A percentile compares a stretch with the other conserved stretches of the same genome.
These are phyloP conservation scores for Macrocybe gigantea DNA, from an alignment of 768 basidiomycete genomes.

Conservation along the genomic window DNA sequence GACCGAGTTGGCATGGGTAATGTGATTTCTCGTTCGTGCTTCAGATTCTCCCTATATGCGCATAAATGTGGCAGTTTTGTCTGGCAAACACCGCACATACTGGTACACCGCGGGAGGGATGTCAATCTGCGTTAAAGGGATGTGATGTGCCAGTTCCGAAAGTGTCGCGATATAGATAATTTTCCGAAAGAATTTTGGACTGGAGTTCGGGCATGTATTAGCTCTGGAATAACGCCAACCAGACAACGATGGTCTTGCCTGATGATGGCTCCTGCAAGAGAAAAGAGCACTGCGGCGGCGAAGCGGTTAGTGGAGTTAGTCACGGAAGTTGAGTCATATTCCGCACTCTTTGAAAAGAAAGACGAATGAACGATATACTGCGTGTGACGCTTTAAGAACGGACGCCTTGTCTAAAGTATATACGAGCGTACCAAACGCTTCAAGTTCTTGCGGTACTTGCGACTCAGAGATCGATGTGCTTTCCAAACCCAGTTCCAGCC, in stretches of 20 bases:
- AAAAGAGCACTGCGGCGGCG: slow-evolving; percentile 67
- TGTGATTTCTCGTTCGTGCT: slow-evolving; percentile 62
- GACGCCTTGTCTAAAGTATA: neutral
- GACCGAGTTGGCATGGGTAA: slow-evolving; percentile 60
- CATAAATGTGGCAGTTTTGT: neutral
- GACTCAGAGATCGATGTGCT: slow-evolving; percentile 72
- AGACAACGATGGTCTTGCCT: slow-evolving; percentile 38
- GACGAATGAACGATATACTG: slow-evolving; percentile 86
- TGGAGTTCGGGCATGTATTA: slow-evolving; percentile 16
- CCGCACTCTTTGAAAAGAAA: slow-evolving; percentile 81
- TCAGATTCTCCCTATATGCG: slow-evolving; percentile 64
- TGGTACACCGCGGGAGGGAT: slow-evolving; percentile 79
- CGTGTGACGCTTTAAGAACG: neutral
- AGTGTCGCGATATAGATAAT: slow-evolving; percentile 71
- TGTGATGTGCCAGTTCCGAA: slow-evolving; percentile 67
- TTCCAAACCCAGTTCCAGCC: slow-evolving; percentile 93
- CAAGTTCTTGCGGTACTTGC: slow-evolving; percentile 85
- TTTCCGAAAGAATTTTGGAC: slow-evolving; percentile 89
- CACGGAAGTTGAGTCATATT: neutral
- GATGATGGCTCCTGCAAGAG: slow-evolving; percentile 81
- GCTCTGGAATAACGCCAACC: slow-evolving; percentile 1
- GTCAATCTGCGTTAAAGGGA: slow-evolving; percentile 85
- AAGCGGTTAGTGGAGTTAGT: slow-evolving; percentile 4
- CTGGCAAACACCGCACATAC: slow-evolving; percentile 36
- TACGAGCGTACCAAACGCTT: slow-evolving; percentile 60